phyloP scores from a whole-genome alignment of 1,284 basidiomycete species.

The Agaricales sp. region DNA sequence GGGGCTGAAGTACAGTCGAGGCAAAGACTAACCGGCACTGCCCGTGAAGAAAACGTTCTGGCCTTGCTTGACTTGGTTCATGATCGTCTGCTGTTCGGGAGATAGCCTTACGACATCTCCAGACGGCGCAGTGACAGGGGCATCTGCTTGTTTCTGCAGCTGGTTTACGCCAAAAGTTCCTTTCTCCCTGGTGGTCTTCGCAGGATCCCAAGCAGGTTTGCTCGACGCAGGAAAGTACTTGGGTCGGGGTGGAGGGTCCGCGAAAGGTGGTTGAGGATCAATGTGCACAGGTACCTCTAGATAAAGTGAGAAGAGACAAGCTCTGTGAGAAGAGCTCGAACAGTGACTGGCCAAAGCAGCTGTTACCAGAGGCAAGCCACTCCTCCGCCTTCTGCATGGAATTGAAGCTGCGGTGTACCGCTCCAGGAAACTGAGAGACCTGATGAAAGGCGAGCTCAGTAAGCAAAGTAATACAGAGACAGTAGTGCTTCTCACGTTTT shows the following conservation, averaged over 20 bases:
- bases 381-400: neutral
- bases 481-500: neutral
- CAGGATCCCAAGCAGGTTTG: neutral
- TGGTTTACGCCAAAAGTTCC: too few species aligned
- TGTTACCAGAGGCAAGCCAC: neutral
- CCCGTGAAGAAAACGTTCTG: slow-evolving; percentile 2
- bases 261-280: neutral
- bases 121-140: too few species aligned
- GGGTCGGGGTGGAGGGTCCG: neutral
- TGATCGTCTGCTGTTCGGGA: neutral
- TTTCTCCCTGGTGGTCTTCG: neutral
- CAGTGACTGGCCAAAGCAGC: neutral
- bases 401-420: neutral
- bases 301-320: neutral
- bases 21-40: neutral
- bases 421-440: neutral
- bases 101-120: neutral
- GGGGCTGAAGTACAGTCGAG: neutral
- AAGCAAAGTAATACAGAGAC: neutral
- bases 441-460: neutral
- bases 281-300: neutral
- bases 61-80: neutral
- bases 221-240: too few species aligned
- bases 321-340: neutral
- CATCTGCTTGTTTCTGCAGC: too few species aligned